These are phyloP conservation scores for Monilinia laxa DNA, from an alignment of 2,329 filamentous ascomycete genomes.

Conservation along the genomic window DNA sequence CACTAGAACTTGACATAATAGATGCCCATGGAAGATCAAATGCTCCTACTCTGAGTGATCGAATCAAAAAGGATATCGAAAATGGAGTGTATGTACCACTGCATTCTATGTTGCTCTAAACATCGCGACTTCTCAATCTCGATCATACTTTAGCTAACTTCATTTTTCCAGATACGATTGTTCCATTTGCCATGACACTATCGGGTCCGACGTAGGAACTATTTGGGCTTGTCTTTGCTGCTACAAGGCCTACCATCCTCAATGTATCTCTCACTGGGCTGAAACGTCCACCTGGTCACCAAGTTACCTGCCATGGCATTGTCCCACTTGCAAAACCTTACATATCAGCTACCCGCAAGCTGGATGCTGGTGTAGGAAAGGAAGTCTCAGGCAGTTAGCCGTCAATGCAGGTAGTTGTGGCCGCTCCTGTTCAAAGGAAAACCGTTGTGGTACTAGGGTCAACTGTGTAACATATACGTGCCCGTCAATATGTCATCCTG, in stretches of 20 bases:
- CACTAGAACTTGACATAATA: conserved; percentile 5
- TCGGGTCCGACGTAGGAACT: not conserved
- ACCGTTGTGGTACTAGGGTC: not conserved
- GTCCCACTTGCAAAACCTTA: not conserved
- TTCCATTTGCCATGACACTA: not conserved
- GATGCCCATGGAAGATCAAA: not conserved
- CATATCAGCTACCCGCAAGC: not conserved
- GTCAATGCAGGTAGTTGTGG: conserved; percentile 1
- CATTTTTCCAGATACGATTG: conserved; percentile 12
- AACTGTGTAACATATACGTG: not conserved
- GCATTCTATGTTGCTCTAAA: not conserved
- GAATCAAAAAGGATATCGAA: conserved; percentile 10
- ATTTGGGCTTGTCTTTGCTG: conserved; percentile 7
- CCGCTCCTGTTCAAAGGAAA: not conserved
- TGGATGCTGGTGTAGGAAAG: conserved; percentile 9
- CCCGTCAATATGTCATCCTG: conserved; percentile 14
- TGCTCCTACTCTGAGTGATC: not conserved
- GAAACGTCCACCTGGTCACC: too few species aligned
- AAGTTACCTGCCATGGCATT: not conserved
- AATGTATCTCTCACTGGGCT: not conserved
- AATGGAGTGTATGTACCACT: conserved; percentile 6
- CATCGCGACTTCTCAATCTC: too few species aligned
- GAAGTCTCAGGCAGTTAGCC: rapidly evolving
- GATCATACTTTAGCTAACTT: not conserved
- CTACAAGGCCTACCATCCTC: not conserved